A percentile compares a stretch with the other conserved stretches of the same genome.
phyloP scores from a whole-genome alignment of 345 rosid species.

The Luvunga scandens region DNA sequence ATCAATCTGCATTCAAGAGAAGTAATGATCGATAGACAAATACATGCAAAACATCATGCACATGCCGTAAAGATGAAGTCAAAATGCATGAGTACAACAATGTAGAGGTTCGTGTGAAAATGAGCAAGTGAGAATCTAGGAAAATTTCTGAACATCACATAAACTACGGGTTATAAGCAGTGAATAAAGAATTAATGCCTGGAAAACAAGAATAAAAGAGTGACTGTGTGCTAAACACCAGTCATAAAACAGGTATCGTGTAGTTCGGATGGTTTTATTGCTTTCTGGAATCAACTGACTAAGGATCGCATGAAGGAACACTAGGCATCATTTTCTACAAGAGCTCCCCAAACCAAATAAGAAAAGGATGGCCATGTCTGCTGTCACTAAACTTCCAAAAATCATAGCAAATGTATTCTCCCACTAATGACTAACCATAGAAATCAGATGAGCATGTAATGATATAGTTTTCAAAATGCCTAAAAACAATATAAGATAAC shows the following conservation, averaged over 20 bases:
- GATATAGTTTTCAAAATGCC: background rate
- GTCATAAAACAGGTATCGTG: background rate
- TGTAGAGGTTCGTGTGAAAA: background rate
- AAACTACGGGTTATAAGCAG: background rate
- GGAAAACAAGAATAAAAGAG: background rate
- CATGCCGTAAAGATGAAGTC: background rate
- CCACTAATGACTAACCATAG: background rate
- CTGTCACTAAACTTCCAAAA: constrained; percentile 7
- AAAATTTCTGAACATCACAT: background rate
- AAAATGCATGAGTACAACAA: background rate
- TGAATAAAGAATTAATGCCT: background rate
- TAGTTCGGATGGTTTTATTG: background rate
- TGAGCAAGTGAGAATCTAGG: background rate
- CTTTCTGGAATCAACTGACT: background rate
- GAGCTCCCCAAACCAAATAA: background rate
- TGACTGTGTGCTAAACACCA: background rate
- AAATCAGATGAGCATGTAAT: background rate
- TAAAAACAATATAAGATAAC: background rate
- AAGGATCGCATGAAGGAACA: background rate
- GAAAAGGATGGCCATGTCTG: background rate
- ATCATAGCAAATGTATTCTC: background rate
- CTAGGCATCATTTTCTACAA: background rate
- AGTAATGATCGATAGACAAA: background rate
- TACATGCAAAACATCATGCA: background rate
- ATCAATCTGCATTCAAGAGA: background rate